Conservation (phyloP, 1,284 basidiomycete genomes). For the Apiotrichum brassicae region DNA sequence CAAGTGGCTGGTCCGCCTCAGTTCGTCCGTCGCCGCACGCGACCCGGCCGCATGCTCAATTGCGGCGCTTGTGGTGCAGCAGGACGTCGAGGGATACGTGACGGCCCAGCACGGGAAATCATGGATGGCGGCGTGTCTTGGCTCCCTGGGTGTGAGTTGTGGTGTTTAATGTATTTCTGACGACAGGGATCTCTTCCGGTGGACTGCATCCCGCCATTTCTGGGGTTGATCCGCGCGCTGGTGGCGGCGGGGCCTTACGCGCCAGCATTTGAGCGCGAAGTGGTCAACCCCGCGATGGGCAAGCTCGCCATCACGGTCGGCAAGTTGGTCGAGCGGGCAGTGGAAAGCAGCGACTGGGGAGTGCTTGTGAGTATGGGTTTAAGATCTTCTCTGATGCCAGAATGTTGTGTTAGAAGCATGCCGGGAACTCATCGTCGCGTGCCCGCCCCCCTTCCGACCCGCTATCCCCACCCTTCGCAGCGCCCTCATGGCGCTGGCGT, state of each 20-base stretch:
- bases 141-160: constrained; percentile 24
- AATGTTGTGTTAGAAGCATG: constrained; percentile 16
- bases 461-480: constrained; percentile 24
- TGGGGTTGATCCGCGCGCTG: constrained; percentile 25
- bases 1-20: constrained; percentile 37
- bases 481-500: constrained; percentile 24
- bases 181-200: constrained; percentile 4
- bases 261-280: constrained; percentile 41
- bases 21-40: constrained; percentile 28
- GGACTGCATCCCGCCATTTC: constrained; percentile 9
- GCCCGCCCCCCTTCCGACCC: constrained; percentile 40
- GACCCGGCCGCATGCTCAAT: constrained; percentile 24
- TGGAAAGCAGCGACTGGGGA: constrained; percentile 20
- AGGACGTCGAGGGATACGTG: constrained; percentile 40
- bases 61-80: constrained; percentile 23
- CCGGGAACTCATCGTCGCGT: constrained; percentile 28
- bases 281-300: constrained; percentile 39
- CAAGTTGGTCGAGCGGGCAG: constrained; percentile 26
- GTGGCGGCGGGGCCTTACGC: constrained; percentile 26
- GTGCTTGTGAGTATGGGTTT: constrained; percentile 19
- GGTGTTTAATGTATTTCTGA: neutral
- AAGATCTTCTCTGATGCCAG: constrained; percentile 6
- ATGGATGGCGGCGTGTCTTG: constrained; percentile 34
- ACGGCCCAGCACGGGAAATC: constrained; percentile 33
- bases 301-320: constrained; percentile 35